Conservation (phyloP, 768 basidiomycete species). For the Saitozyma sp. region DNA sequence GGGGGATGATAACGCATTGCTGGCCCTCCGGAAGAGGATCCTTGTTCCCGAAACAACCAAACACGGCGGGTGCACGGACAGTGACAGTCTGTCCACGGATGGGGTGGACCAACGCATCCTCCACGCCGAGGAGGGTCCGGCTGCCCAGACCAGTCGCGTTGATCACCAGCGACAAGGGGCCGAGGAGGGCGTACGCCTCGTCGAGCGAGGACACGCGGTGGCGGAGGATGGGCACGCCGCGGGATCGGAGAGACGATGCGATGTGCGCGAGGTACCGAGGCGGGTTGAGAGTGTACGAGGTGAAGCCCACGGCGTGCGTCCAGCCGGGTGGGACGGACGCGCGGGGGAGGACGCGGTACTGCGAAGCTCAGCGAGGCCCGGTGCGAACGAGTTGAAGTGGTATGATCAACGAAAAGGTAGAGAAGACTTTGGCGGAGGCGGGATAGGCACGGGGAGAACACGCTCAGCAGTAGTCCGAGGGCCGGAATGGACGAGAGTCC, state of each 20-base stretch:
- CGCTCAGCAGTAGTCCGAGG: no score
- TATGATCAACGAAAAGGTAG: no score
- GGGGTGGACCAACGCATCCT: constrained; percentile 70
- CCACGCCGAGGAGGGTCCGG: constrained; percentile 73
- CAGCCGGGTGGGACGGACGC: constrained; percentile 11
- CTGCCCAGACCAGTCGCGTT: constrained; percentile 67
- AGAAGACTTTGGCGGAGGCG: no score
- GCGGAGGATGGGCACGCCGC: constrained; percentile 58
- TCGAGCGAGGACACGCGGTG: constrained; percentile 57
- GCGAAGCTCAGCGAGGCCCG: neutral
- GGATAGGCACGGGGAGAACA: no score
- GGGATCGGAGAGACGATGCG: constrained; percentile 53
- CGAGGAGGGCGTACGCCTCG: constrained; percentile 56
- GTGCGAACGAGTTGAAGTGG: neutral
- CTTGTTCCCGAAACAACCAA: constrained; percentile 32
- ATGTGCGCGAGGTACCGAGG: constrained; percentile 61
- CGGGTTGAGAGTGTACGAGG: constrained; percentile 61
- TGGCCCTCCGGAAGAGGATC: neutral
- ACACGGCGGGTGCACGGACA: constrained; percentile 67
- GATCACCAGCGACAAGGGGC: constrained; percentile 56
- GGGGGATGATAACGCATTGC: constrained; percentile 65
- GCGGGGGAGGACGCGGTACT: constrained; percentile 23
- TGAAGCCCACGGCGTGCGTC: constrained; percentile 56
- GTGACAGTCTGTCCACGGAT: constrained; percentile 82
- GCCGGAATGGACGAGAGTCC: no score